These are phyloP conservation scores for Nannochloropsis salina DNA, from an alignment of 108 stramenopile genomes.

Conservation along the genomic window DNA sequence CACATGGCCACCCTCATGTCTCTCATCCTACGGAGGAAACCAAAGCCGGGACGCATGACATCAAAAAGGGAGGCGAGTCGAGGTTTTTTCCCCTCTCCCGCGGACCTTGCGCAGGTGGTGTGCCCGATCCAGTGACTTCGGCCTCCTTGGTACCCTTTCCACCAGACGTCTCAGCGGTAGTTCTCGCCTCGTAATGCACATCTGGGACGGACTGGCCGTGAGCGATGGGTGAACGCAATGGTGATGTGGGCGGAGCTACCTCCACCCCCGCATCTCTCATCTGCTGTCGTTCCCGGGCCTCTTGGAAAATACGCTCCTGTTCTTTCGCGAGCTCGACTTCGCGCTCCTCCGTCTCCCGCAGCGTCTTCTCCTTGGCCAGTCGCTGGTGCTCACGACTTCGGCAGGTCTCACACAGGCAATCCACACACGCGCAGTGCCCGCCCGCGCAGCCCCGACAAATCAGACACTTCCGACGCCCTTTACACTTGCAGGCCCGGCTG, in stretches of 20 bases:
- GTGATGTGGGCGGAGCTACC: not conserved
- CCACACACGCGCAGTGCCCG: not conserved
- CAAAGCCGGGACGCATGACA: not conserved
- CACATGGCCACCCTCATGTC: too few relatives aligned
- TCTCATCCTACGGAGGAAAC: not conserved
- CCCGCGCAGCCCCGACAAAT: slow-evolving; percentile 7
- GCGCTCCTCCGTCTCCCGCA: not conserved
- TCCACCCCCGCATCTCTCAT: slow-evolving; percentile 5
- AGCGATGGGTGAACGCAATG: not conserved
- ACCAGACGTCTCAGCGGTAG: too few relatives aligned
- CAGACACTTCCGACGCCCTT: not conserved
- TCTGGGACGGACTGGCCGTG: not conserved
- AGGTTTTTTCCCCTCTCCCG: not conserved
- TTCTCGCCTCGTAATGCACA: too few relatives aligned
- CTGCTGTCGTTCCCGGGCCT: not conserved
- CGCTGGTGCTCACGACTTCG: not conserved
- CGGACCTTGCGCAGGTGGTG: too few relatives aligned
- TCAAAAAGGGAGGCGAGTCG: not conserved
- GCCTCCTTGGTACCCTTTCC: too few relatives aligned
- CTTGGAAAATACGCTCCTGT: not conserved
- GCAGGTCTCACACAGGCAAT: slow-evolving; percentile 14
- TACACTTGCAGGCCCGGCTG: slow-evolving; percentile 4
- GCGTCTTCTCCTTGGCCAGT: not conserved
- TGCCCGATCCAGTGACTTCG: too few relatives aligned
- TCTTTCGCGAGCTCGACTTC: not conserved